Conservation (phyloP, 2,329 filamentous ascomycete genomes). For the Drechslerella stenobrocha region DNA sequence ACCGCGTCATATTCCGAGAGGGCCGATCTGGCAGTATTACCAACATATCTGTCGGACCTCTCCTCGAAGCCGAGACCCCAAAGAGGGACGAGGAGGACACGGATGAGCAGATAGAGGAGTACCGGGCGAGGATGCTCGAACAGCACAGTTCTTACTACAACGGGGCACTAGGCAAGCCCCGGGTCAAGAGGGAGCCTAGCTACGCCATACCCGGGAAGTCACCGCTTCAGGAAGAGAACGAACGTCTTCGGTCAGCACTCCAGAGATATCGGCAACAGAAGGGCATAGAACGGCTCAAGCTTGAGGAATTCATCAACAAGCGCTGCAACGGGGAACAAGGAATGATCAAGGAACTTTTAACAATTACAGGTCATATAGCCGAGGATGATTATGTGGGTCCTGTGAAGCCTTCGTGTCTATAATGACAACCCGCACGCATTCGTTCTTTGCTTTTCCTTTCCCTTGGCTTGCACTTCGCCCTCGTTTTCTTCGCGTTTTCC, state of each 20-base stretch:
- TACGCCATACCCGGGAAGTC: constrained; percentile 46
- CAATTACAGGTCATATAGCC: constrained; percentile 44
- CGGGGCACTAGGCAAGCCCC: constrained; percentile 30
- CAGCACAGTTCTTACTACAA: constrained; percentile 45
- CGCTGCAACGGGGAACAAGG: constrained; percentile 44
- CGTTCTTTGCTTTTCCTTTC: constrained; percentile 7
- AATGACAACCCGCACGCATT: constrained; percentile 9
- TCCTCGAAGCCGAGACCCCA: constrained; percentile 45
- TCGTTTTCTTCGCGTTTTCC: not conserved
- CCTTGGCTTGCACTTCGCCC: not conserved
- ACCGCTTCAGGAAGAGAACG: constrained; percentile 45
- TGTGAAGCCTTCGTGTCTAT: constrained; percentile 46
- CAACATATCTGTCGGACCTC: constrained; percentile 42
- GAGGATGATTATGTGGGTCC: constrained; percentile 47
- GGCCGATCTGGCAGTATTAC: constrained; percentile 45
- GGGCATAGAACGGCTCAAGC: constrained; percentile 45
- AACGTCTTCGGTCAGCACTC: constrained; percentile 39
- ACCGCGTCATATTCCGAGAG: constrained; percentile 39
- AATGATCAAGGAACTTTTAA: constrained; percentile 49
- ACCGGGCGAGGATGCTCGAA: constrained; percentile 43
- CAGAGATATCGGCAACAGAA: constrained; percentile 46
- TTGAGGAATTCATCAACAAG: constrained; percentile 46
- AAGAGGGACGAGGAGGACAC: constrained; percentile 46
- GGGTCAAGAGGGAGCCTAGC: constrained; percentile 43
- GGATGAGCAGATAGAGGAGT: constrained; percentile 46